Base-by-base conservation (phyloP, 805 yeast species). In the Metschnikowia kunwiensis region DNA sequence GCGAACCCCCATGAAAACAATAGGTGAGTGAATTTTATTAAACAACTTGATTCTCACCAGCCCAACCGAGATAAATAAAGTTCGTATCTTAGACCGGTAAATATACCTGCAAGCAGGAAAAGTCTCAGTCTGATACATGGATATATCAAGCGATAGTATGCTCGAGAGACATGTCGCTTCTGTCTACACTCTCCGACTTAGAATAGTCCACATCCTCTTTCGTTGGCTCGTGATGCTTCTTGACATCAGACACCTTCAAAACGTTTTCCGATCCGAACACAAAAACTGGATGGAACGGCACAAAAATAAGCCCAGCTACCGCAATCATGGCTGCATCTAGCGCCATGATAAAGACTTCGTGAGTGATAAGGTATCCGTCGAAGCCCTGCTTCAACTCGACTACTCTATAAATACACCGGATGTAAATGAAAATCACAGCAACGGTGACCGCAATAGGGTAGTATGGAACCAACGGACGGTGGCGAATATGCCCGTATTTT, bases 361-460 rank as follows among this genome's bases (percentile, higher is more conserved):
- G 65, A 1, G 49, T 43, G 23, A 63, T 55, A 36, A 66, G 54
- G 42, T 58, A 63, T 4, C 72, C 72, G 3, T 28, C 17, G 48
- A 60, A 66, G 6, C 72, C 71, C 39, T 64, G 55, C 11, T 63
- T 51, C 40, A 67, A 55, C 40, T 67, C 71, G 7, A 63, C 65
- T 26, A 65, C 68, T 50, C 72, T 55, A 44, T 66, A 67, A 14
- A 64, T 46, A 42, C 66, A 61, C 34, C 50, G 51, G 34, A 63
- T 60, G 44, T 63, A 65, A 33, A 65, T 54, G 16, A 49, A 51
- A 10, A 58, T 5, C 2, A 65, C 68, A 0, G 68, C 57, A 4
- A 48, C 13, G 3, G 68, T 57, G 14, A 66, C 46, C 1, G 60
- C 69, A 23, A 63, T 45, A 4, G 70, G 69, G 49, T 53, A 57